Base-by-base conservation (phyloP, 148 eudicot species). In the Camellia sinensis region DNA sequence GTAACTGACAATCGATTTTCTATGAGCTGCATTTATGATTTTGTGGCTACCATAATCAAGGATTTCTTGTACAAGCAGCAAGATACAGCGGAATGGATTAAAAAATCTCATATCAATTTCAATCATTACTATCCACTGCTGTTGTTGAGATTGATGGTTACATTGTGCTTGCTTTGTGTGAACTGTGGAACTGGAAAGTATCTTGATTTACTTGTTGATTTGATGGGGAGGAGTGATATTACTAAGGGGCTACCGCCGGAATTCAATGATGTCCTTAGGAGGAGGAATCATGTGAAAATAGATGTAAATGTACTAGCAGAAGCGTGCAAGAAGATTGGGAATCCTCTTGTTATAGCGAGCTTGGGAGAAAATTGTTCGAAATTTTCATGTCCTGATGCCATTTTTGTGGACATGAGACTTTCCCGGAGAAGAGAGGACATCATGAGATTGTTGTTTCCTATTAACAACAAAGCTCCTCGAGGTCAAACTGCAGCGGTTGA, bases 291-390 rank as follows among this genome's bases (percentile, higher is more conserved):
- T n/a, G 21, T 37, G 8, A 19, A 1, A 41, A 11, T 81, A 7
- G 29, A 59, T 76, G 78, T 17, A n/a, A 71, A 62, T 29, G 21
- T 77, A 50, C 44, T 88, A 65, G 84, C 86, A 43, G 75, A 71
- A 76, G 90, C 87, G 10, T 79, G 89, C 40, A 50, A 65, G 74
- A 73, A 2, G 50, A 87, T 89, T 22, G 82, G 79, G 18, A 84
- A 92, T 59, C 88, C 89, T 73, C 84, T 89, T 4, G 87, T 91
- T 63, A 67, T 88, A 22, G 74, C 88, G 72, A 80, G 78, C 62
- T 71, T 70, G 63, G 69, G 76, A 15, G 80, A 62, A 45, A 63
- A 66, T 13, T 52, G 52, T 60, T n/a, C 70, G 6, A 46, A 45
- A 18, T 70, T 69, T 67, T 3, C 65, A 41, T 71, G 61, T 69